Percentiles rank a stretch among this genome's conserved stretches.
These are phyloP conservation scores for Colletotrichum simmondsii DNA, from an alignment of 2,329 filamentous ascomycete genomes.

Conservation along the genomic window DNA sequence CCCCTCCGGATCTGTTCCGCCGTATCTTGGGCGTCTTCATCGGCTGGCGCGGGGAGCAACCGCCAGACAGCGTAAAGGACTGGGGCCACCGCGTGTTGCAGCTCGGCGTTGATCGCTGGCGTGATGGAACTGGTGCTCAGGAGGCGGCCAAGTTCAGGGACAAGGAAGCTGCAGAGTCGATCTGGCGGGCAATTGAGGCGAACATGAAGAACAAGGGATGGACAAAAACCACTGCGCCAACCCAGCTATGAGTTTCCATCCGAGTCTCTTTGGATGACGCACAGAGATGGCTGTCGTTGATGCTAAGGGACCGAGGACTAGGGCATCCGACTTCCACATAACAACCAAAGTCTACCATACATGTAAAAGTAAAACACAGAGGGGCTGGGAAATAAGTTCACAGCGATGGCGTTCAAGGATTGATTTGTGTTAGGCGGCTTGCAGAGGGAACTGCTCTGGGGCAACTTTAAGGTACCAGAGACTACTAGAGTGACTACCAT, in stretches of 20 bases:
- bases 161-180: constrained; percentile 89
- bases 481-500: constrained; percentile 1
- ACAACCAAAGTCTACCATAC: not conserved
- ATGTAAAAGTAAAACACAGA: constrained; percentile 20
- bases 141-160: constrained; percentile 80
- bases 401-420: constrained; percentile 32
- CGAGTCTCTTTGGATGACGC: too few relatives aligned
- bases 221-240: constrained; percentile 76
- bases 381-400: constrained; percentile 30
- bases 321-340: not conserved
- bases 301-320: not conserved
- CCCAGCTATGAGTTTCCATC: constrained; percentile 34
- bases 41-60: constrained; percentile 87
- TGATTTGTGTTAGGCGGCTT: constrained; percentile 5
- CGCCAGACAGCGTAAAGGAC: constrained; percentile 80
- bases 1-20: constrained; percentile 87
- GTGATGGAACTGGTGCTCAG: constrained; percentile 58
- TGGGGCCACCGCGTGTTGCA: constrained; percentile 89
- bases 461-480: not conserved
- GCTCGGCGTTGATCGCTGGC: constrained; percentile 87
- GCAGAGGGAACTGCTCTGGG: not conserved
- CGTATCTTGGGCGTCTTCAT: constrained; percentile 90
- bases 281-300: not conserved
- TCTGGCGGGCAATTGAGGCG: constrained; percentile 90
- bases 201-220: constrained; percentile 90